Conservation (phyloP, 2,329 filamentous ascomycete species). For the Pseudogymnoascus sp. region DNA sequence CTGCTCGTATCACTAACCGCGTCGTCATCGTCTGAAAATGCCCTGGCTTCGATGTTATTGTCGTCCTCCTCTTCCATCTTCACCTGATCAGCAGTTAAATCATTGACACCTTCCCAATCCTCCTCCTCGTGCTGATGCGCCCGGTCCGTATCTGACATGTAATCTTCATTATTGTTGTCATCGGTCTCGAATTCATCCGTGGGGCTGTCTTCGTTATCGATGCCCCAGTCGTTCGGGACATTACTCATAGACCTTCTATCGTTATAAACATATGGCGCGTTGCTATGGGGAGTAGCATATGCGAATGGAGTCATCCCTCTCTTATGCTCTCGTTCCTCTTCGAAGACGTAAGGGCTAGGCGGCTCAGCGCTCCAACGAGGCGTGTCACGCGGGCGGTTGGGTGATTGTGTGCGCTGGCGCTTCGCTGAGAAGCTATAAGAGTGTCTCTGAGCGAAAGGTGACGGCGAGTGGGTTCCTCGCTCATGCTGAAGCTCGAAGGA, state of each 20-base stretch:
- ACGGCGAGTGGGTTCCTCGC: conserved; percentile 19
- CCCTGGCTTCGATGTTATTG: conserved; percentile 22
- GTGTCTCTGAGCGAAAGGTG: conserved; percentile 7
- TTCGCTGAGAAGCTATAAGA: conserved; percentile 17
- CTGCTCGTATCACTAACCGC: conserved; percentile 37
- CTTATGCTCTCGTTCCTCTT: conserved; percentile 25
- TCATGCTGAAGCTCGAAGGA: conserved; percentile 33
- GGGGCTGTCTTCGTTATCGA: conserved; percentile 16
- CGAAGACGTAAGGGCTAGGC: conserved; percentile 23
- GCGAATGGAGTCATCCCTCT: conserved; percentile 52
- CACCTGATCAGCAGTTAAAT: conserved; percentile 25
- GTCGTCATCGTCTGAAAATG: conserved; percentile 14
- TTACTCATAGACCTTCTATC: background rate
- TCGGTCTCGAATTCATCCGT: conserved; percentile 23
- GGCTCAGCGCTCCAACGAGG: conserved; percentile 44
- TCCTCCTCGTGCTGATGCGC: conserved; percentile 27
- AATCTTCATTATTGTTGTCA: conserved; percentile 23
- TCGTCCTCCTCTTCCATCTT: conserved; percentile 32
- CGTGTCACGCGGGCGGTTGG: conserved; percentile 45
- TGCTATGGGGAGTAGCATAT: conserved; percentile 71
- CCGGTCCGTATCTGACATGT: conserved; percentile 19
- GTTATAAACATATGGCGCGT: conserved; percentile 36
- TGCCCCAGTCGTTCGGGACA: conserved; percentile 5
- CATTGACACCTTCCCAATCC: conserved; percentile 13
- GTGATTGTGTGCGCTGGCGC: conserved; percentile 44